These are phyloP conservation scores for Ophiorrhiza pumila DNA, from an alignment of 257 asterid species.

Conservation along the genomic window DNA sequence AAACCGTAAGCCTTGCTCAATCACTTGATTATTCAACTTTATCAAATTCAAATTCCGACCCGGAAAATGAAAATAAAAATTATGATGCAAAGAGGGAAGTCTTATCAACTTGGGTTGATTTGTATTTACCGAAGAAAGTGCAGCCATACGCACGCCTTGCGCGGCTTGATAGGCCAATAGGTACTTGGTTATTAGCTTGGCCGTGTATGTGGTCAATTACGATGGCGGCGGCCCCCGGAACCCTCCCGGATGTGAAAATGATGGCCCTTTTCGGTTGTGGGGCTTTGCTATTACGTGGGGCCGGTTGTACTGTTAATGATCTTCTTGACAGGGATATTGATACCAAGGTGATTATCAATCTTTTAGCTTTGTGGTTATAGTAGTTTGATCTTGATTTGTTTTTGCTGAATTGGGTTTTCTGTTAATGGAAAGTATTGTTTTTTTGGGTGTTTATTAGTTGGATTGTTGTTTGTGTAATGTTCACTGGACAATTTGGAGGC, in stretches of 20 bases:
- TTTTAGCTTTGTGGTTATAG: background rate
- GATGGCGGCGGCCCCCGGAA: slow-evolving; percentile 77
- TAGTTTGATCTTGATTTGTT: background rate
- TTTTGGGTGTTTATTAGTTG: too few species aligned
- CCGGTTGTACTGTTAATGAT: slow-evolving; percentile 91
- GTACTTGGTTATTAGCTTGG: slow-evolving; percentile 96
- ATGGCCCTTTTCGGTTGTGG: slow-evolving; percentile 84
- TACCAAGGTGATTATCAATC: slow-evolving; percentile 45
- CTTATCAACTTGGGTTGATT: slow-evolving; percentile 59
- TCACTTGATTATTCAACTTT: slow-evolving; percentile 17
- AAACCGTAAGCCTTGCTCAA: background rate
- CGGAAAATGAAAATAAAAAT: background rate
- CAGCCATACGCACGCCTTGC: slow-evolving; percentile 81
- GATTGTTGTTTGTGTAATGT: too few species aligned
- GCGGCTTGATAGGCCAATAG: slow-evolving; percentile 84
- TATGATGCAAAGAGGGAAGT: background rate
- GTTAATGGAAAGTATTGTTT: too few species aligned
- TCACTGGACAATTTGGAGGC: background rate
- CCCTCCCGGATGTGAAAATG: slow-evolving; percentile 80
- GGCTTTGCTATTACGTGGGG: slow-evolving; percentile 86
- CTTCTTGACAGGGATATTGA: slow-evolving; percentile 88
- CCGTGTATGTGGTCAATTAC: slow-evolving; percentile 99
- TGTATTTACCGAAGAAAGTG: slow-evolving; percentile 55
- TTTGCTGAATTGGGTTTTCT: background rate
- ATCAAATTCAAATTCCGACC: slow-evolving; percentile 1